A percentile compares a stretch with the other conserved stretches of the same genome.
phyloP scores from a whole-genome alignment of 164 flowering plant species.

The Cinnamomum micranthum region DNA sequence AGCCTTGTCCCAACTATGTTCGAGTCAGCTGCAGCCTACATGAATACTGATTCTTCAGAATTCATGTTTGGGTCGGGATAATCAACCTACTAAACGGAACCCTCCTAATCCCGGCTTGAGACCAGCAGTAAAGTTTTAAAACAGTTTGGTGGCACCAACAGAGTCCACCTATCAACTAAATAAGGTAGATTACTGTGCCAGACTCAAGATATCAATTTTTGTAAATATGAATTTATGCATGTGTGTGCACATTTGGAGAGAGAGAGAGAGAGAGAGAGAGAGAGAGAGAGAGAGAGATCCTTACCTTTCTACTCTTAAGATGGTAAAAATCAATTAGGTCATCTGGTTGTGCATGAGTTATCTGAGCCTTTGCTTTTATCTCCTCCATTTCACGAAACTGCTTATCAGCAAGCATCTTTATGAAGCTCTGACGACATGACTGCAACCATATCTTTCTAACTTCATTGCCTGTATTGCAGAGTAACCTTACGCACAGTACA shows the following conservation, averaged over 20 bases:
- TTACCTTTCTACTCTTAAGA: slow-evolving; percentile 90
- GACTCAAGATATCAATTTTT: background rate
- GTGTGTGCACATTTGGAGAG: background rate
- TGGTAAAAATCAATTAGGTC: slow-evolving; percentile 96
- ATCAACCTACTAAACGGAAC: too few relatives aligned
- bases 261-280: background rate
- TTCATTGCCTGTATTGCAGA: slow-evolving; percentile 75
- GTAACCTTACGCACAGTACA: slow-evolving; percentile 71
- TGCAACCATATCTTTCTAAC: slow-evolving; percentile 81
- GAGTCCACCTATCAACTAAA: too few relatives aligned
- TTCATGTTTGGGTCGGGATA: too few relatives aligned
- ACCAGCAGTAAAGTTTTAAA: too few relatives aligned
- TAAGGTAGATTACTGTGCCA: background rate
- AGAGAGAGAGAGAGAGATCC: background rate
- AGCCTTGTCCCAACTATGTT: too few relatives aligned
- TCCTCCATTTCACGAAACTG: slow-evolving; percentile 88
- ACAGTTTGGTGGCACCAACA: too few relatives aligned
- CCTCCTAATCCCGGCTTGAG: too few relatives aligned
- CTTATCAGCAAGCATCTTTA: slow-evolving; percentile 92
- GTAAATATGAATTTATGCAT: background rate
- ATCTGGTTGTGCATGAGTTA: slow-evolving; percentile 88
- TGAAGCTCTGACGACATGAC: slow-evolving; percentile 89
- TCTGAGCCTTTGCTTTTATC: slow-evolving; percentile 80
- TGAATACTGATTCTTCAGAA: too few relatives aligned
- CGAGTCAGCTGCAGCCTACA: too few relatives aligned